Base-by-base conservation (phyloP, 495 filamentous ascomycete species). In the Penicillium bialowiezense region DNA sequence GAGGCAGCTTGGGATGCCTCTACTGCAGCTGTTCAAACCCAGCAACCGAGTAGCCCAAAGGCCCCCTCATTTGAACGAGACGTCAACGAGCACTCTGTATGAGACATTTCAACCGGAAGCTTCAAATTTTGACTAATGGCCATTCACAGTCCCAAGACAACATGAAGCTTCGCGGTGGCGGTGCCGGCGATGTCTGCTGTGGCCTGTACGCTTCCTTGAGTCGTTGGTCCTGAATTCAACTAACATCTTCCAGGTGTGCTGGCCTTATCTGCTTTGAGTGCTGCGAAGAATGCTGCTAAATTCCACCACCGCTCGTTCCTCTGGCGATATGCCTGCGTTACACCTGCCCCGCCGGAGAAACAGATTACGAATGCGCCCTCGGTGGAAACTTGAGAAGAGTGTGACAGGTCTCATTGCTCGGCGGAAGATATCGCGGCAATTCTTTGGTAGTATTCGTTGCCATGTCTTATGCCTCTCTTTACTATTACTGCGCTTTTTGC, bases 221-320 rank as follows among this genome's bases (percentile, higher is more conserved):
- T 35, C 34, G 8, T 24, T 19, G 9, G 36, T 7, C 19, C 48
- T 55, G 48, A 41, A 18, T 8, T 9, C 39, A 18, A 26, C 44
- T 52, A 36, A 51, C 40, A 14, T 5, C 3, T 7, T 19, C 34
- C 50, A 75, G 72, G 17, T 73, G 69, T 42, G 69, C 72, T 24
- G 72, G 70, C 64, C 58, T 73, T 28, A 51, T 62, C 24, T 71
- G 69, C 55, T 73, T 74, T 58, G 72, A 74, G 52, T 75, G 72
- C 64, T 63, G 59, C 13, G 59, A 63, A 43, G 44, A 52, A 35
- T 64, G 61, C 44, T 64, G 61, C 58, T 64, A 62, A 50, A 41
- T 42, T 10, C 14, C 26, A 5, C 4, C 8, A 2, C 24, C 1
- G 9, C 2, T 19, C 20, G 3, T 3, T 15, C 35, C 31, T 15